Evolutionary conservation across 352 stramenopile genomes (phyloP).

Genomic region (Thraustochytrium striatum): DNA sequence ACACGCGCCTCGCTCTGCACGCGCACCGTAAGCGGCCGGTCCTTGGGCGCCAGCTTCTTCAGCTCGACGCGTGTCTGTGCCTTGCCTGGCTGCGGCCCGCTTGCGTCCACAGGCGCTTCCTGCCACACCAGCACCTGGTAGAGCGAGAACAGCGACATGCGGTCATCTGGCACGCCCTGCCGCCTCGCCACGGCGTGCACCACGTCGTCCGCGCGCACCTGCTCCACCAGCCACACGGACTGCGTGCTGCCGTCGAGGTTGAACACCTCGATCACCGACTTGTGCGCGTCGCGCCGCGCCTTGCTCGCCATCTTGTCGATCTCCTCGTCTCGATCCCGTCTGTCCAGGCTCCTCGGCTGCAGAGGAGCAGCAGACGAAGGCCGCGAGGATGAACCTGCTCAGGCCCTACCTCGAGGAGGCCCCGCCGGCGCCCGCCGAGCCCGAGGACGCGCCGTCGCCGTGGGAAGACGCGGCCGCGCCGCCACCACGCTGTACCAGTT

Average conservation of each 20-base stretch:
- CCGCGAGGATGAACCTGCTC: too few relatives aligned
- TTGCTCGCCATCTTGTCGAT: too few relatives aligned
- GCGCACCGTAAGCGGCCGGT: constrained; percentile 3
- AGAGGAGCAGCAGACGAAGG: too few relatives aligned
- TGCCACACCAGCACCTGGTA: neutral
- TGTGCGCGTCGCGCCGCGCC: too few relatives aligned
- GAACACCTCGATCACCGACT: constrained; percentile 40
- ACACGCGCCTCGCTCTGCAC: neutral
- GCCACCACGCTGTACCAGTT: too few relatives aligned
- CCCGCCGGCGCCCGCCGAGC: too few relatives aligned
- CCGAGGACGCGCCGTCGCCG: too few relatives aligned
- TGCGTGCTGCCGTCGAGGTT: constrained; percentile 21
- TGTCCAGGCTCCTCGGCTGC: too few relatives aligned
- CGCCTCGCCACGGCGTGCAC: constrained; percentile 21
- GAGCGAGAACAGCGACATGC: neutral
- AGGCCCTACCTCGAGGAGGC: too few relatives aligned
- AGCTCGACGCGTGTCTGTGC: neutral
- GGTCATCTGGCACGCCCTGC: neutral
- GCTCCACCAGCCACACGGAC: constrained; percentile 13
- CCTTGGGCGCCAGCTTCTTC: neutral
- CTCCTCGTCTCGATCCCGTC: too few relatives aligned
- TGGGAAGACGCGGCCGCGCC: too few relatives aligned
- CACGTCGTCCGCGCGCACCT: constrained; percentile 29
- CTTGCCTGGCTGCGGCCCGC: neutral
- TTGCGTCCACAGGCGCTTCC: neutral